Conservation (phyloP, 2,329 filamentous ascomycete species). For the Albophoma yamanashiensis region DNA sequence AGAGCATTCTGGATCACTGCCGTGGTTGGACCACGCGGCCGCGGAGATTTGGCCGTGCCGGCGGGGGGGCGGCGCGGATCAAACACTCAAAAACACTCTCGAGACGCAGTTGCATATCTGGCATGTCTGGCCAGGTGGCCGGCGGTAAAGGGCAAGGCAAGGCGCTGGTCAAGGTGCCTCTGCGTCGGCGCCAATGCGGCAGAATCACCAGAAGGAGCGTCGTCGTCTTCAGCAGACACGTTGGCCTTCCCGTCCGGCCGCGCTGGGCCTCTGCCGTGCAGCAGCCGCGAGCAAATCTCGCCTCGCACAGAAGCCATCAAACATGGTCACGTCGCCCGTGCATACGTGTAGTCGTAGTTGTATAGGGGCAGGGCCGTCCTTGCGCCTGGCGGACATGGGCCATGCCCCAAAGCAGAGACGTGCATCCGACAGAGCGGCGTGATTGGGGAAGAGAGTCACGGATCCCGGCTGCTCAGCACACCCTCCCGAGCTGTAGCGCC, state of each 20-base stretch:
- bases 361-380: background rate
- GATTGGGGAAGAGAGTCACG: constrained; percentile 8
- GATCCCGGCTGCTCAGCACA: constrained; percentile 4
- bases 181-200: background rate
- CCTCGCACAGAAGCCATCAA: background rate
- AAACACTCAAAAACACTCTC: background rate
- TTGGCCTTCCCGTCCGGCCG: background rate
- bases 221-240: background rate
- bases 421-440: constrained; percentile 9
- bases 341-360: no score
- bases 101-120: background rate
- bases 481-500: background rate
- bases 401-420: constrained; percentile 6
- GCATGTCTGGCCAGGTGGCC: background rate
- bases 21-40: constrained; percentile 1
- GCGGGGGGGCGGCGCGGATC: background rate
- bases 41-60: background rate
- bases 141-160: background rate
- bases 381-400: constrained; percentile 3
- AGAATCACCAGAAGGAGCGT: background rate
- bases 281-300: background rate
- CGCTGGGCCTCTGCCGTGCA: background rate
- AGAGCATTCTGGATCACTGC: constrained; percentile 2
- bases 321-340: background rate
- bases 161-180: background rate